phyloP scores from a whole-genome alignment of 139 green algal species.

The Desmodesmus armatus region DNA sequence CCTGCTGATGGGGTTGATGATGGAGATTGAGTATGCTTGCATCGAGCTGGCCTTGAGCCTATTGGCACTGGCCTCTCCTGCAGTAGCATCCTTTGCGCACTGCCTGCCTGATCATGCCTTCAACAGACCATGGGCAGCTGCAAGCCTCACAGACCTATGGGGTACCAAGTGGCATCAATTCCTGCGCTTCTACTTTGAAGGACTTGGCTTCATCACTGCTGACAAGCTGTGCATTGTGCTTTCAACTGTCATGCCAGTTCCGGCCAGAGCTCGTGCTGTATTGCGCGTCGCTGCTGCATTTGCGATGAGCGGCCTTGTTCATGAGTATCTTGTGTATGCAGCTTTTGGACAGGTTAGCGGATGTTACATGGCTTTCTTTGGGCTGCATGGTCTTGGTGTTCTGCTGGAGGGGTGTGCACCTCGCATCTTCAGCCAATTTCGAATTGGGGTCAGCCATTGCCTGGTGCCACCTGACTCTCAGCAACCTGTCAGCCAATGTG shows the following conservation, averaged over 20 bases:
- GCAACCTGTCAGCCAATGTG: too few species aligned
- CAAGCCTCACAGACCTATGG: constrained; percentile 22
- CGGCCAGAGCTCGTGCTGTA: neutral
- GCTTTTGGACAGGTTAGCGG: neutral
- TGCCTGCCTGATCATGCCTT: neutral
- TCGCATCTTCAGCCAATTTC: neutral
- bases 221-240: too few species aligned
- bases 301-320: constrained; percentile 23
- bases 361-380: neutral
- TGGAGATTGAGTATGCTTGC: neutral
- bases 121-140: constrained; percentile 6
- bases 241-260: neutral
- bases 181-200: constrained; percentile 3
- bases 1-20: neutral
- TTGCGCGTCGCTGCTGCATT: neutral
- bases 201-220: too few species aligned
- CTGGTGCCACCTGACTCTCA: too few species aligned
- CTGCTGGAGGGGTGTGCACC: neutral
- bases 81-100: too few species aligned
- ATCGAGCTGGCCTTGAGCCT: neutral
- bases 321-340: constrained; percentile 7
- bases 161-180: constrained; percentile 11
- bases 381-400: constrained; percentile 7
- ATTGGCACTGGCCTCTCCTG: neutral
- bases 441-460: neutral